Evolutionary conservation across 164 flowering plant genomes (phyloP).

Genomic region (Tinospora cordifolia): DNA sequence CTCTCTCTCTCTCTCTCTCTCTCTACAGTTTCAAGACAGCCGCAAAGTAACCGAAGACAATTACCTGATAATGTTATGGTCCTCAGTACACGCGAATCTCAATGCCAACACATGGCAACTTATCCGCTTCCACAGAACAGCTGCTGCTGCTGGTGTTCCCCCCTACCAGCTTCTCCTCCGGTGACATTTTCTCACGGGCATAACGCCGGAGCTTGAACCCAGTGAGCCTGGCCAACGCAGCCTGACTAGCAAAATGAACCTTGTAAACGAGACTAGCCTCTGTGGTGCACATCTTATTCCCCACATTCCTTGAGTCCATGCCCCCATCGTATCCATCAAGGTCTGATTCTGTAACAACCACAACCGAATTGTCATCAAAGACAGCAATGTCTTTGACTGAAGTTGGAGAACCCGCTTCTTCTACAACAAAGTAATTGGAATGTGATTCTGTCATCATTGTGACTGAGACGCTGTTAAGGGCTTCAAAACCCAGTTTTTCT

Average conservation of each 20-base stretch:
- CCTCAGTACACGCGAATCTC: conserved; percentile 32
- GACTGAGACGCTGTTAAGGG: not conserved
- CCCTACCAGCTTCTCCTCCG: conserved; percentile 23
- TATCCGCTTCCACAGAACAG: conserved; percentile 39
- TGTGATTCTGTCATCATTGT: not conserved
- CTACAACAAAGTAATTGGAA: conserved; percentile 2
- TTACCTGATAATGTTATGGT: not conserved
- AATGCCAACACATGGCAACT: conserved; percentile 41
- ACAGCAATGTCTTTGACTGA: conserved; percentile 1
- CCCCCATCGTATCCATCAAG: conserved; percentile 59
- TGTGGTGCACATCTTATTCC: conserved; percentile 44
- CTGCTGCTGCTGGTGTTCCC: conserved; percentile 17
- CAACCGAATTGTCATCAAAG: conserved; percentile 67
- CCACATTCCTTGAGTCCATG: conserved; percentile 20
- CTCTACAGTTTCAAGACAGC: conserved; percentile 2
- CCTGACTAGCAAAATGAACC: conserved; percentile 56
- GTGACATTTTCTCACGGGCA: conserved; percentile 21
- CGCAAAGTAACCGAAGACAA: not conserved
- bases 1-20: not conserved
- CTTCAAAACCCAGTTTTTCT: not conserved
- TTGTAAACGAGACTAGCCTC: conserved; percentile 49
- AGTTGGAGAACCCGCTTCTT: not conserved
- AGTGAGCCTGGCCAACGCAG: conserved; percentile 60
- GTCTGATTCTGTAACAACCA: conserved; percentile 62
- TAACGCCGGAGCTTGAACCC: conserved; percentile 52